Base-by-base conservation (phyloP, 192 early-diverging fungal genomes). In the Coemansia sp. region DNA sequence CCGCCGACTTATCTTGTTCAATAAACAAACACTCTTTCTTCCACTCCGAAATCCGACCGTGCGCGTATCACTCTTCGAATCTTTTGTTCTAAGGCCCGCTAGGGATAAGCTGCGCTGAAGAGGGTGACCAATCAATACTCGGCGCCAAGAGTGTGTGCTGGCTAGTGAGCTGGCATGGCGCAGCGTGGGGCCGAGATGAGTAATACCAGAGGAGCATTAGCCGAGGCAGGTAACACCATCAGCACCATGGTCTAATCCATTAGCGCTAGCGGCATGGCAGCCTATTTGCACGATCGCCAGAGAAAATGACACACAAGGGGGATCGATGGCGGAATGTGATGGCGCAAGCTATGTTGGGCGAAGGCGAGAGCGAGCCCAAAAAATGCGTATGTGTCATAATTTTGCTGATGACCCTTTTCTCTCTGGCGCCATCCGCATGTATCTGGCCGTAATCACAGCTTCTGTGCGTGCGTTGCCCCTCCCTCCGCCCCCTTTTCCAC, bases 111-210 rank as follows among this genome's bases (percentile, higher is more conserved):
- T 14, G 40, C 40, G 40, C 21, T 17, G 16, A 30, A 17, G 33
- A 10, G 47, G 23, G 6, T 23, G 44, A 42, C 63, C 63, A 64
- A 64, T 64, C 23, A 23, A n/a, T 23, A 1, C 49, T 1, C 49
- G 28, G 23, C 7, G 23, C 35, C 23, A 58, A 26, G 28, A 57
- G 21, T 39, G 37, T 32, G 49, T 26, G 43, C 6, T 21, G 23
- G 52, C 16, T 55, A 32, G 52, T 55, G 52, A 55, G 52, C 52
- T 55, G 52, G 52, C 52, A 30, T 55, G 52, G 52, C 52, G 19
- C 47, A 9, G n/a, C 47, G 47, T 16, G 47, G 47, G 47, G 21
- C 47, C 47, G 47, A 55, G 23, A 28, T 55, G 52, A 55, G 52
- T 55, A 55, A 55, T 55, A 26, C 23, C 52, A 55, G 52, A 3